Base-by-base conservation (phyloP, 2,329 filamentous ascomycete genomes). In the Fusarium floridanum region DNA sequence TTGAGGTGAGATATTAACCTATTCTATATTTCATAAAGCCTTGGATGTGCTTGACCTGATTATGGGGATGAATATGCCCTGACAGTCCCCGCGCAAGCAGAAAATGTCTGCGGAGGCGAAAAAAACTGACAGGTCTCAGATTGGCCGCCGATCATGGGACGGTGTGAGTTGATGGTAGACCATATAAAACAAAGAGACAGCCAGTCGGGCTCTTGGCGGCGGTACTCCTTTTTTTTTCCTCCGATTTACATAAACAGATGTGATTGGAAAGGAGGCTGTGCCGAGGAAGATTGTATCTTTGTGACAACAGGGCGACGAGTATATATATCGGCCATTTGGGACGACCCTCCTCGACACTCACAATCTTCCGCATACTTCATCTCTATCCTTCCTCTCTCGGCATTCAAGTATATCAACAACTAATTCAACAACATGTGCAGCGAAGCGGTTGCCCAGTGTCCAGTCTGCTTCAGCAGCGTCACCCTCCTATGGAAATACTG, bases 401-500 rank as follows among this genome's bases (percentile, higher is more conserved):
- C 27, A 12, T 53, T 12, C 16, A 12, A 53, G 24, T n/a, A 53
- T 53, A 29, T 12, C 24, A 12, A 8, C 41, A 36, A 27, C 14
- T 29, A 14, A 61, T 5, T 16, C 17, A 5, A 29, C 43, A 24
- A 7, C 34, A 70, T 71, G 68, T 70, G 61, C 20, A 56, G 37
- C 17, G 39, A 70, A 50, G 11, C 41, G 3, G 56, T 66, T 10
- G 39, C 68, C 24, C 36, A 61, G 43, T 66, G 66, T 20, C 55
- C 56, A 3, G 55, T 57, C 4, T 71, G 61, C 41, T 70, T 56
- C 55, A 45, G 16, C 5, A 69, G 45, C 9, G 27, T 61, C 20
- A 70, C 45, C 11, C 39, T 71, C 8, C 1, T 61, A 12, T 71
- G 48, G 56, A 71, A 61, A 22, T 57, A 71, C 45, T 71, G 67